phyloP scores from a whole-genome alignment of 1,284 basidiomycete genomes.

The Microbotryum scabiosae region DNA sequence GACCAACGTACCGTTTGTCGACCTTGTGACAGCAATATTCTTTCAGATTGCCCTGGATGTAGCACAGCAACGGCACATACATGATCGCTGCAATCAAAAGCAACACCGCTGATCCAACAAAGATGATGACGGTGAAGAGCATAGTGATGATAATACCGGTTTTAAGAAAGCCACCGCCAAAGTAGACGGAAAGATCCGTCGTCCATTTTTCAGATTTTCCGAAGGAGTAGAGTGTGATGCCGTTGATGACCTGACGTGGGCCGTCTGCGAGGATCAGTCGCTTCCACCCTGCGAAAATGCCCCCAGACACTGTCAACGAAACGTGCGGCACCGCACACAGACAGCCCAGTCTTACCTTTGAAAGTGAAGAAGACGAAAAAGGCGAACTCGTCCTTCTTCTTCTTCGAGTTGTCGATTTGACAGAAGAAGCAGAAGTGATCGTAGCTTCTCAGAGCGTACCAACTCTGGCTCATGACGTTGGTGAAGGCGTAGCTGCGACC shows the following conservation, averaged over 20 bases:
- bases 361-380: conserved; percentile 99
- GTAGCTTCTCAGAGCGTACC: conserved; percentile 71
- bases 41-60: conserved; percentile 63
- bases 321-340: neutral
- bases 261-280: conserved; percentile 85
- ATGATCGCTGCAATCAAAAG: conserved; percentile 74
- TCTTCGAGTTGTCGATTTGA: conserved; percentile 90
- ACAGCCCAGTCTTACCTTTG: conserved; percentile 60
- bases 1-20: conserved; percentile 61
- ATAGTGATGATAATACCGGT: conserved; percentile 59
- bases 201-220: conserved; percentile 65
- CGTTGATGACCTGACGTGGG: conserved; percentile 97
- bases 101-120: conserved; percentile 70
- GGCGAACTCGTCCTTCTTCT: conserved; percentile 83
- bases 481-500: conserved; percentile 66
- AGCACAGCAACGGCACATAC: conserved; percentile 85
- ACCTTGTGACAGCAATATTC: conserved; percentile 99
- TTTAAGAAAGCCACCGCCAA: conserved; percentile 39
- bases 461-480: conserved; percentile 93
- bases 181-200: conserved; percentile 55
- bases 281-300: conserved; percentile 71
- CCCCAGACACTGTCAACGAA: neutral
- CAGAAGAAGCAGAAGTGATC: conserved; percentile 97
- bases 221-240: conserved; percentile 82
- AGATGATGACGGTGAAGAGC: conserved; percentile 81